Base-by-base conservation (phyloP, 805 yeast species). In the Metahyphopichia silvanorum region DNA sequence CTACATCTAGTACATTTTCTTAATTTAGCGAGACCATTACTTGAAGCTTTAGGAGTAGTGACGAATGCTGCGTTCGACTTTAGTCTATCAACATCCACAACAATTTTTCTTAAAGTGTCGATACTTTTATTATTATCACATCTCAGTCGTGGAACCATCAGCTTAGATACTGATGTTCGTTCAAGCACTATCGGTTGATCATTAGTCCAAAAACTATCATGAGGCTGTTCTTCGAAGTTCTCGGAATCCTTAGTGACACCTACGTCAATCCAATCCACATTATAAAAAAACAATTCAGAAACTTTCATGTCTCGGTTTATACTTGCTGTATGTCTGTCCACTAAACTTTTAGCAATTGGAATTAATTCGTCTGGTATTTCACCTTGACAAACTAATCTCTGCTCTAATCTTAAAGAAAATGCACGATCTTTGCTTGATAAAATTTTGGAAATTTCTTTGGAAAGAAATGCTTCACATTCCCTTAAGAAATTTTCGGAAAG, bases 231-330 rank as follows among this genome's bases (percentile, higher is more conserved):
- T 55, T 47, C 13, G 54, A 24, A 19, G 25, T 26, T 29, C n/a
- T 21, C 29, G 12, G 24, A 32, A n/a, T 28, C 27, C 12, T 27
- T 34, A 15, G 27, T 43, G 11, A 56, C 38, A n/a, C 68, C 63
- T 27, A 42, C 57, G 44, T 70, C 67, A 12, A 85, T 60, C 94
- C 94, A 85, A 17, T 67, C 64, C 1, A 79, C 77, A 43, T 82
- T 78, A 47, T 79, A 76, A 40, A 79, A 77, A 46, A 74, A 82
- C 17, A 87, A 45, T 6, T 70, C 74, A 2, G 81, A 67, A 1
- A 73, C 58, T 40, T 75, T 70, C 16, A 71, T 60, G 16, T 69
- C 75, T 5, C 74, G 65, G 18, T 56, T 52, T 12, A 71, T 54
- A 27, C 59, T 56, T 10, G 62, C 60, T 11, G 66, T 53, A 47